phyloP scores from a whole-genome alignment of 2,329 filamentous ascomycete genomes.

The Penicillium sp. region DNA sequence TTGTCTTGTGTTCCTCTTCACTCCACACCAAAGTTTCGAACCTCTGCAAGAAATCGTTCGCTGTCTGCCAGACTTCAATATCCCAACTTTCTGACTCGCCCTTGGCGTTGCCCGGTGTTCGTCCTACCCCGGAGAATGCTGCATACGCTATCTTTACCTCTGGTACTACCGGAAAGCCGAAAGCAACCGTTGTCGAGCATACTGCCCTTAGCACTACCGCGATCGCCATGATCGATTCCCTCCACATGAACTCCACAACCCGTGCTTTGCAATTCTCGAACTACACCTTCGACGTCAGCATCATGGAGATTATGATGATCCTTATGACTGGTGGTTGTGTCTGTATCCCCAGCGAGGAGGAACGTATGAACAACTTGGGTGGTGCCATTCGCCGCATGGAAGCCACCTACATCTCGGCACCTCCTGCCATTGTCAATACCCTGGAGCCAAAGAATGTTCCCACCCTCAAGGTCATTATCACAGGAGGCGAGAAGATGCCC shows the following conservation, averaged over 20 bases:
- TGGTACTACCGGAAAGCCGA: constrained; percentile 56
- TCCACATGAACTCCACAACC: constrained; percentile 52
- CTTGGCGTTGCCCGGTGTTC: constrained; percentile 12
- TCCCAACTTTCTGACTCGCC: constrained; percentile 26
- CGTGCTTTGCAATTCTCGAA: constrained; percentile 60
- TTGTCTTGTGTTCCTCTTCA: constrained; percentile 36
- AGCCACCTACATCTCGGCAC: constrained; percentile 56
- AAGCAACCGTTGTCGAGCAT: constrained; percentile 64
- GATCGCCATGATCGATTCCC: constrained; percentile 50
- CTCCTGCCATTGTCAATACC: constrained; percentile 56
- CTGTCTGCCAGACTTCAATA: constrained; percentile 30
- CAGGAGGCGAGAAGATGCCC: constrained; percentile 48
- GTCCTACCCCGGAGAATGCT: constrained; percentile 27
- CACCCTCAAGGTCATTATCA: constrained; percentile 43
- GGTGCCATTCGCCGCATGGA: constrained; percentile 52
- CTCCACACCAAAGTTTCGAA: constrained; percentile 30
- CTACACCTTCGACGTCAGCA: constrained; percentile 55
- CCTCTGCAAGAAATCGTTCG: constrained; percentile 28
- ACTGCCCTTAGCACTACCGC: constrained; percentile 56
- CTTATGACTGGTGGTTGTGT: constrained; percentile 59
- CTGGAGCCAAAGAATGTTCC: constrained; percentile 47
- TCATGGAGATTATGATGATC: constrained; percentile 55
- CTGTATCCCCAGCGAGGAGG: constrained; percentile 55
- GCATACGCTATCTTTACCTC: constrained; percentile 50
- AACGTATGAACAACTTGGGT: constrained; percentile 51